These are phyloP conservation scores for Xylogone sp. DNA, from an alignment of 2,329 filamentous ascomycete genomes.

Conservation along the genomic window DNA sequence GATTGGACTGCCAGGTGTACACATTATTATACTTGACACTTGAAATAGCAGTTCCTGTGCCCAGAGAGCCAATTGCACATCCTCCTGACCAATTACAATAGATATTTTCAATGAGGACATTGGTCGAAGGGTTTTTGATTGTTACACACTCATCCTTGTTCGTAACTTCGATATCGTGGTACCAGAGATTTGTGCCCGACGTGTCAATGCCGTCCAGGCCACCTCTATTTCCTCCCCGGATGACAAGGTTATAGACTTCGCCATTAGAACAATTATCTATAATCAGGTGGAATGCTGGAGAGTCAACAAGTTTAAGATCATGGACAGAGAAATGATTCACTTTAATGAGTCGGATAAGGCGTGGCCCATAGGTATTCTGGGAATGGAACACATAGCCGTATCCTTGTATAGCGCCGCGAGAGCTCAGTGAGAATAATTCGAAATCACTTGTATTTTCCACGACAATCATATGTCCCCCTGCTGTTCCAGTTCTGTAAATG, in stretches of 20 bases:
- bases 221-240: conserved; percentile 47
- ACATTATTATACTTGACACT: conserved; percentile 52
- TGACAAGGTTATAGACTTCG: conserved; percentile 52
- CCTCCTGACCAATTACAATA: conserved; percentile 61
- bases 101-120: conserved; percentile 55
- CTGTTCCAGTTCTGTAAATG: conserved; percentile 45
- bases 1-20: conserved; percentile 56
- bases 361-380: conserved; percentile 27
- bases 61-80: conserved; percentile 54
- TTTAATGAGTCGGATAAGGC: conserved; percentile 15
- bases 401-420: conserved; percentile 48
- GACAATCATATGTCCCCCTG: conserved; percentile 49
- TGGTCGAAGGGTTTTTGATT: conserved; percentile 53
- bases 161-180: conserved; percentile 57
- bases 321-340: conserved; percentile 20
- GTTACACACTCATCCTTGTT: conserved; percentile 61
- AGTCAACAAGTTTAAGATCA: conserved; percentile 21
- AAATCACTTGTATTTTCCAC: conserved; percentile 47
- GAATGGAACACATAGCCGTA: conserved; percentile 46
- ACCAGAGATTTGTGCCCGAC: conserved; percentile 50
- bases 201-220: conserved; percentile 55
- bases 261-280: conserved; percentile 47
- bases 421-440: conserved; percentile 49
- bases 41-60: conserved; percentile 43
- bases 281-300: conserved; percentile 35